These are phyloP conservation scores for Firmiana major DNA, from an alignment of 345 rosid genomes.

Conservation along the genomic window DNA sequence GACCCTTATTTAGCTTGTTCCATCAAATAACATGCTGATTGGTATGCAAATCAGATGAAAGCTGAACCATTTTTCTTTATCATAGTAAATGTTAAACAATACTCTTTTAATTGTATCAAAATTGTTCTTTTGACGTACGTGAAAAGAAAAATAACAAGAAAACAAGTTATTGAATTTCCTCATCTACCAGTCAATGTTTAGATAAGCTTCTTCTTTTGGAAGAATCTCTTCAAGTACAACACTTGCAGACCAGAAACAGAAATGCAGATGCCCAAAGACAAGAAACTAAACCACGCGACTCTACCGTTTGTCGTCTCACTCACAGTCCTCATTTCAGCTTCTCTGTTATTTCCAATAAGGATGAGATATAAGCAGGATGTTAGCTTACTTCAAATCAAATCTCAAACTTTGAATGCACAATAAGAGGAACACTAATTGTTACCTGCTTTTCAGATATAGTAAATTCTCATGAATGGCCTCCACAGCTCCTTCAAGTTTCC, in stretches of 20 bases:
- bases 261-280: constrained; percentile 73
- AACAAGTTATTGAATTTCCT: constrained; percentile 9
- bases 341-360: constrained; percentile 46
- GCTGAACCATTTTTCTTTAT: background rate
- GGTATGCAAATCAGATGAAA: background rate
- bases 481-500: constrained; percentile 74
- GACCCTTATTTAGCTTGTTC: no score
- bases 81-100: background rate
- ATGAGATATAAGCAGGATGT: background rate
- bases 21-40: background rate
- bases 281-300: constrained; percentile 70
- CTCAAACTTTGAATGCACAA: background rate
- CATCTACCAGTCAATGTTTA: constrained; percentile 24
- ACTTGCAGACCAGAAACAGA: constrained; percentile 59
- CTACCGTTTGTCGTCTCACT: constrained; percentile 68
- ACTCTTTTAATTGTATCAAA: background rate
- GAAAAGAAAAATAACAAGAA: background rate
- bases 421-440: background rate
- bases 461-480: constrained; percentile 78
- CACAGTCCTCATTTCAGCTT: constrained; percentile 69
- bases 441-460: constrained; percentile 64
- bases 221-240: constrained; percentile 77
- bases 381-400: background rate
- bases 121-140: background rate
- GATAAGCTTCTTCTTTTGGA: constrained; percentile 82